A percentile compares a stretch with the other conserved stretches of the same genome.
Conservation (phyloP, 192 early-diverging fungal genomes). For the Coemansia sp. region DNA sequence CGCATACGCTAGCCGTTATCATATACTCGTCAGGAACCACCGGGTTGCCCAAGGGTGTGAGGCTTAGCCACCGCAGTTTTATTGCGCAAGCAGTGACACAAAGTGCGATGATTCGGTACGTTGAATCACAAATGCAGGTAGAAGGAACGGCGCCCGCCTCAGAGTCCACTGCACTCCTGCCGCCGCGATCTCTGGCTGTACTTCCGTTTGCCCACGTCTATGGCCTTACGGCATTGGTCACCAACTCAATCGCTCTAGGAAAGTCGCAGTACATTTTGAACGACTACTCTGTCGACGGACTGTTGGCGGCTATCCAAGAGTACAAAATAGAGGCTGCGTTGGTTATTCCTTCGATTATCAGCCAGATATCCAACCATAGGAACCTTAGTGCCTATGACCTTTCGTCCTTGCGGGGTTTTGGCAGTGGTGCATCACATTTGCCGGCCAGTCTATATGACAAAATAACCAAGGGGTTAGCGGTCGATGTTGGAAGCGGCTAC, state of each 20-base stretch:
- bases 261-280: constrained; percentile 64
- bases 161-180: no score
- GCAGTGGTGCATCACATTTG: constrained; percentile 75
- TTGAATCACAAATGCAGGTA: background rate
- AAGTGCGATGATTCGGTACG: background rate
- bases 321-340: constrained; percentile 61
- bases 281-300: constrained; percentile 64
- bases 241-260: constrained; percentile 27
- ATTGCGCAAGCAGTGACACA: constrained; percentile 56
- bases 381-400: constrained; percentile 69
- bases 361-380: constrained; percentile 66
- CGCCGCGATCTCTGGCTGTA: constrained; percentile 23
- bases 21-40: constrained; percentile 47
- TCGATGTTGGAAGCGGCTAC: constrained; percentile 52
- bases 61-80: constrained; percentile 77
- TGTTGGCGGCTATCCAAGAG: constrained; percentile 62
- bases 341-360: constrained; percentile 60
- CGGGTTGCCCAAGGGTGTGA: constrained; percentile 76
- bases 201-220: constrained; percentile 71
- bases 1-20: constrained; percentile 15
- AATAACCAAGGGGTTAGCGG: constrained; percentile 38
- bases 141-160: background rate
- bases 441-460: constrained; percentile 54
- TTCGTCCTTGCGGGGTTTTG: constrained; percentile 57
- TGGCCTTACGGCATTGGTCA: constrained; percentile 49